phyloP scores from a whole-genome alignment of 2,329 filamentous ascomycete genomes.

The Daldinia sp. region DNA sequence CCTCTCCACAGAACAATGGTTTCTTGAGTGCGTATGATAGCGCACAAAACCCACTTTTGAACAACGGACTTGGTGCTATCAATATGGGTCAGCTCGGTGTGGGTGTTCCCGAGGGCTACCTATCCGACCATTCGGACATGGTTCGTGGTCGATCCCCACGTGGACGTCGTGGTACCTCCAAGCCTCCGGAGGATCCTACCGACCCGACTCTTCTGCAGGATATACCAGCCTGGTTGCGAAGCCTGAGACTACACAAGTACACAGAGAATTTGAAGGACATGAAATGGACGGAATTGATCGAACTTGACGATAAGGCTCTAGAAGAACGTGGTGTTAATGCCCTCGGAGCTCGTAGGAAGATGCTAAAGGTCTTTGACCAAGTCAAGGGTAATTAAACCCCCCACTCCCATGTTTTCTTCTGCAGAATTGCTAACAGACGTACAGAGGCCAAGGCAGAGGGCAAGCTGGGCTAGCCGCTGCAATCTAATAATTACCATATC shows the following conservation, averaged over 20 bases:
- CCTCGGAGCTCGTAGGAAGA: constrained; percentile 92
- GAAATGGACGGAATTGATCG: constrained; percentile 92
- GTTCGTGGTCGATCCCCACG: constrained; percentile 89
- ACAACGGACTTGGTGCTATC: constrained; percentile 74
- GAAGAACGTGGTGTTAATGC: constrained; percentile 95
- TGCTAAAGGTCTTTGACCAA: constrained; percentile 99
- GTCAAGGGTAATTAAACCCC: constrained; percentile 72
- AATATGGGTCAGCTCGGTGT: constrained; percentile 77
- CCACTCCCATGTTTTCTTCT: neutral
- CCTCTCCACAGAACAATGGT: constrained; percentile 92
- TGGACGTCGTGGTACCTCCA: constrained; percentile 91
- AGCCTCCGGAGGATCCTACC: constrained; percentile 97
- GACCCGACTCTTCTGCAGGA: constrained; percentile 90
- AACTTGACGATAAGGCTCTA: constrained; percentile 90
- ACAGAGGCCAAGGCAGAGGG: constrained; percentile 77
- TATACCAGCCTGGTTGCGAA: constrained; percentile 95
- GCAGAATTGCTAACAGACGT: constrained; percentile 41
- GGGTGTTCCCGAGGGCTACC: constrained; percentile 79
- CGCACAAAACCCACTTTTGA: constrained; percentile 68
- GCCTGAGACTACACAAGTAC: constrained; percentile 95
- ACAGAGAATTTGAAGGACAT: constrained; percentile 98
- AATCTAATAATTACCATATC: constrained; percentile 30
- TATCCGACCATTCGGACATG: constrained; percentile 94
- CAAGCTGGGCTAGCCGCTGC: constrained; percentile 62
- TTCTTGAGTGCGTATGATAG: constrained; percentile 90